These are phyloP conservation scores for Echinochloa phyllopogon DNA, from an alignment of 176 grass and related monocot species.

Conservation along the genomic window DNA sequence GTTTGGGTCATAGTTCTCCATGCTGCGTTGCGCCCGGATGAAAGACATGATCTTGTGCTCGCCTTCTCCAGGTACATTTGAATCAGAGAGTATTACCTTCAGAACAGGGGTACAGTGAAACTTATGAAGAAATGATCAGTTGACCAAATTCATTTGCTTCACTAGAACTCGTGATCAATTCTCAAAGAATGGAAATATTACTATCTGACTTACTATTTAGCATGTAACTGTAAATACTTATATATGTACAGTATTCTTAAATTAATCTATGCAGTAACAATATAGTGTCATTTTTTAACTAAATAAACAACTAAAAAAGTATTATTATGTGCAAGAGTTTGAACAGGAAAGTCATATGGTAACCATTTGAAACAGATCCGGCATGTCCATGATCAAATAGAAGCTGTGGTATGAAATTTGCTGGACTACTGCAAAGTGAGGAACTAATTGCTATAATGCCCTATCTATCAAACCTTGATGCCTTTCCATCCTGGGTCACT, in stretches of 20 bases:
- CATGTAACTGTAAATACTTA: neutral
- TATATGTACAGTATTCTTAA: no score
- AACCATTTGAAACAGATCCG: neutral
- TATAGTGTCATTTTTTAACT: no score
- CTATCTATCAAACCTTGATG: slow-evolving; percentile 54
- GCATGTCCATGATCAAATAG: neutral
- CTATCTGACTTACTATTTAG: neutral
- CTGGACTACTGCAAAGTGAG: neutral
- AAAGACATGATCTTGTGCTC: slow-evolving; percentile 88
- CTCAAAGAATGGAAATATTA: no score
- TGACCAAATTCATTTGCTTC: no score
- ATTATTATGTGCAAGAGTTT: no score
- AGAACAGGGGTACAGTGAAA: no score
- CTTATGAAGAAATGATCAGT: no score
- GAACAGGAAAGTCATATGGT: no score
- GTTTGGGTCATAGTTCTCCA: slow-evolving; percentile 68
- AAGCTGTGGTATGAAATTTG: neutral
- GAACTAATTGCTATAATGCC: neutral
- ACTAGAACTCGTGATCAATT: no score
- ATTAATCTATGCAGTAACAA: no score
- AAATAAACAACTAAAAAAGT: no score
- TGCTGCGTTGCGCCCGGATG: slow-evolving; percentile 65
- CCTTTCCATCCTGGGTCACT: slow-evolving; percentile 53
- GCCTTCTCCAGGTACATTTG: slow-evolving; percentile 85
- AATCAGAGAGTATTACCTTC: slow-evolving; percentile 42